Evolutionary conservation across 495 filamentous ascomycete species (phyloP), one percentile per base, ranked within the genome.

Genomic region (Xylaria scruposa): DNA sequence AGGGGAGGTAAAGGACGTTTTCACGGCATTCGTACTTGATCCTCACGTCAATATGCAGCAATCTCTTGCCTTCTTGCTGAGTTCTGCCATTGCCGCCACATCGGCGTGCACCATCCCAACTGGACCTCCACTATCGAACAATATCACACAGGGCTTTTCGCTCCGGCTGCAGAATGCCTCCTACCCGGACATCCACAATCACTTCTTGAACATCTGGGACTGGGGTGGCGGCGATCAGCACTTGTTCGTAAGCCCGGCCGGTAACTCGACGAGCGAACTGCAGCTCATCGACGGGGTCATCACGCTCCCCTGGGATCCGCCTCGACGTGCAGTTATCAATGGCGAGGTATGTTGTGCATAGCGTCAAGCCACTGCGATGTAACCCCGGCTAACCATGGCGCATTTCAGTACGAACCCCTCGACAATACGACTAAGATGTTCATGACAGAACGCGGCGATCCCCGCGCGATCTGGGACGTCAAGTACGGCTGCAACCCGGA

Each of bases 401-500:
- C 67, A 38, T 40, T 19, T 26, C 46, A 87, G 86, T 86, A 84
- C 61, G 85, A 85, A 21, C 77, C 78, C 8, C 76, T 82, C 21
- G 87, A 89, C 70, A 82, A 86, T 75, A 89, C 87, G 19, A 87
- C 85, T 21, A 88, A 89, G 74, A 76, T 88, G 75, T 89, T 88
- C 77, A 84, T 86, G 82, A 88, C 87, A 1, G 81, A 82, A 17
- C 83, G 86, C 8, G 77, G 79, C 31, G 85, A 88, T 51, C 80
- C 83, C 21, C 74, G 80, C 0, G 86, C 86, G 12, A 64, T 83
- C 64, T 88, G 85, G 63, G 75, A 86, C 47, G 83, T 85, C 10
- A 79, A 77, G 7, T 85, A 85, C 60, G 84, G 82, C 54, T 88
- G 87, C 71, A 82, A 88, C 75, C 85, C 83, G 9, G 83, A 83